Evolutionary conservation across 345 rosid genomes (phyloP), one percentile per base, ranked within the genome.

Genomic region (Hirschfeldia incana): DNA sequence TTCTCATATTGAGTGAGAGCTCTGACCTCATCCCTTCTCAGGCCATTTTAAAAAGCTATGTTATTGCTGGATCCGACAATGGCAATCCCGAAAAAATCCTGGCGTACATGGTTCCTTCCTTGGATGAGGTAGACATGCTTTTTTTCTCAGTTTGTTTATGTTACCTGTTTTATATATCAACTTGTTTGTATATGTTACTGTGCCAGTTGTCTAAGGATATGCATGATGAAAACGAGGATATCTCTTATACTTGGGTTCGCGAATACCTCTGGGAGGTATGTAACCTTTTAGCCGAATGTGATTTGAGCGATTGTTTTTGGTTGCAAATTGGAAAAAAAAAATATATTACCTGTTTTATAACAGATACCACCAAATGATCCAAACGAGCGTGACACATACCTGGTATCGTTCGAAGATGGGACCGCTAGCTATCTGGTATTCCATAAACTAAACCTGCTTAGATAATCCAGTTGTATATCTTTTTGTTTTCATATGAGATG

Each of bases 211-310:
- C 88, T 0, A 95, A 90, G 88, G 97, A 93, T 78, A 87, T 90
- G 57, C 83, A 80, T 73, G 94, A 95, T 76, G 97, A 84, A 80
- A 82, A 78, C 33, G 97, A 93, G 82, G 99, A 95, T 59, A 85
- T 86, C 77, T 85, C 86, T 8, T 95, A 91, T 82, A 83, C 92
- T 61, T 95, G 99, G 99, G 76, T 93, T 78, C 90, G 99, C 2
- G 98, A 91, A 80, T 95, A 95, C 85, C 70, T 87, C 36, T 95
- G 99, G 99, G 90, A 91, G 86, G 99, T 95, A 90, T 49, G 99
- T 90, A 61, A 21, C 21, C 21, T 62, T 8, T 21, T 33, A 62
- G 36, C 70, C 28, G 17, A 42, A 46, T 69, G 69, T 76, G 60
- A 21, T 71, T 16, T 36, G 51, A 53, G 69, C 28, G 70, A 67